These are phyloP conservation scores for Neurospora crassa DNA, from an alignment of 2,329 filamentous ascomycete species.

Conservation along the genomic window DNA sequence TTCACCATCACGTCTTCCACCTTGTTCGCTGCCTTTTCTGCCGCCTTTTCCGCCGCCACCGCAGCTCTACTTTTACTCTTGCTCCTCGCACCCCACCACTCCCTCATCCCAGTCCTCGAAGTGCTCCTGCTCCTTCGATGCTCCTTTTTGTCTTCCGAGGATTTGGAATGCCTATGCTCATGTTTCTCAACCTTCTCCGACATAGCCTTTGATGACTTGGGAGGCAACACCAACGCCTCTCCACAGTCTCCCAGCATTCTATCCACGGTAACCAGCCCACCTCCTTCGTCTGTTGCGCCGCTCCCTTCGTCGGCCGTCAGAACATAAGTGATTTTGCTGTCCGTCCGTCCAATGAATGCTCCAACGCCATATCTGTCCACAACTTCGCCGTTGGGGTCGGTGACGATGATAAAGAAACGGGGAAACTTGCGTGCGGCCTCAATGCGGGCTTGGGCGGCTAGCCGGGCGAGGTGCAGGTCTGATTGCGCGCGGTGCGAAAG, in stretches of 20 bases:
- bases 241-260: slow-evolving; percentile 40
- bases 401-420: slow-evolving; percentile 49
- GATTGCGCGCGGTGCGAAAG: slow-evolving; percentile 25
- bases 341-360: slow-evolving; percentile 51
- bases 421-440: slow-evolving; percentile 45
- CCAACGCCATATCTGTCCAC: slow-evolving; percentile 46
- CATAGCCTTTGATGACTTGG: not conserved
- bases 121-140: slow-evolving; percentile 1
- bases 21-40: slow-evolving; percentile 11
- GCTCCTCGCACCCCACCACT: slow-evolving; percentile 16
- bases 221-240: slow-evolving; percentile 26
- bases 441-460: slow-evolving; percentile 56
- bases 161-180: not conserved
- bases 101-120: slow-evolving; percentile 1
- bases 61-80: slow-evolving; percentile 15
- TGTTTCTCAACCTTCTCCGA: not conserved
- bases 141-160: not conserved
- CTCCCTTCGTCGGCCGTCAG: slow-evolving; percentile 47
- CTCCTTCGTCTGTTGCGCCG: slow-evolving; percentile 45
- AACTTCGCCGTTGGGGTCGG: slow-evolving; percentile 40
- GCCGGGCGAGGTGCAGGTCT: slow-evolving; percentile 42
- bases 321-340: slow-evolving; percentile 50
- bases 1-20: slow-evolving; percentile 8
- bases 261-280: slow-evolving; percentile 42
- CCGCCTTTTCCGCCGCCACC: slow-evolving; percentile 8